Evolutionary conservation across 2,329 filamentous ascomycete species (phyloP), one percentile per base, ranked within the genome.

Genomic region (Diaporthe sp.): DNA sequence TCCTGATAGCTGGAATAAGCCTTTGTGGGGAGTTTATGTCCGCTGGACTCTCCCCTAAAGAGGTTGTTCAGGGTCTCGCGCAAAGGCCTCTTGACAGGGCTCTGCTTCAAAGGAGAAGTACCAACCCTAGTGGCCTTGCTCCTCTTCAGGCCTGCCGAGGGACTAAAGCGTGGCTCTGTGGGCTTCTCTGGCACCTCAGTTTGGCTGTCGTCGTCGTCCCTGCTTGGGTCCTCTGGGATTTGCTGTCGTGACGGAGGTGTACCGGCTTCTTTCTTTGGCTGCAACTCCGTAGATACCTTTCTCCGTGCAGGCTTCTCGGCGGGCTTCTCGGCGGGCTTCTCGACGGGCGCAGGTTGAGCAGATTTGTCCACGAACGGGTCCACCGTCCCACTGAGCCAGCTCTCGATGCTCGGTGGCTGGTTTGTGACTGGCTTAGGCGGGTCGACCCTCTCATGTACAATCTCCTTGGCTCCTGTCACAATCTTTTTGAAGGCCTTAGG

Each of bases 401-500:
- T 92, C 80, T 93, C 91, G 72, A 93, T 93, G 79, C 88, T 92
- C 1, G 88, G 89, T 7, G 91, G 91, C 58, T 90, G 88, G 76
- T 92, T 92, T 3, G 84, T 83, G 2, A 86, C 83, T 10, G 87
- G 86, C 65, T 87, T 87, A 1, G 88, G 88, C 4, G 90, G 87
- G 70, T 93, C 91, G 58, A 87, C 88, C 73, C 87, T 88, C 73
- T 93, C 91, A 19, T 91, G 88, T 51, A 93, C 88, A 17, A 93
- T 92, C 82, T 92, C 92, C 82, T 90, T 92, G 68, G 91, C 90
- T 75, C 91, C 91, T 60, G 87, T 90, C 75, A 93, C 87, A 9
- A 92, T 91, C 80, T 91, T 92, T 79, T 92, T 92, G 76, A 93
- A 84, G 10, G 92, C 90, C 55, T 90, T 90, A n/a, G 90, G 90